Evolutionary conservation across 2,329 filamentous ascomycete genomes (phyloP).

Genomic region (Trichophyton rubrum): DNA sequence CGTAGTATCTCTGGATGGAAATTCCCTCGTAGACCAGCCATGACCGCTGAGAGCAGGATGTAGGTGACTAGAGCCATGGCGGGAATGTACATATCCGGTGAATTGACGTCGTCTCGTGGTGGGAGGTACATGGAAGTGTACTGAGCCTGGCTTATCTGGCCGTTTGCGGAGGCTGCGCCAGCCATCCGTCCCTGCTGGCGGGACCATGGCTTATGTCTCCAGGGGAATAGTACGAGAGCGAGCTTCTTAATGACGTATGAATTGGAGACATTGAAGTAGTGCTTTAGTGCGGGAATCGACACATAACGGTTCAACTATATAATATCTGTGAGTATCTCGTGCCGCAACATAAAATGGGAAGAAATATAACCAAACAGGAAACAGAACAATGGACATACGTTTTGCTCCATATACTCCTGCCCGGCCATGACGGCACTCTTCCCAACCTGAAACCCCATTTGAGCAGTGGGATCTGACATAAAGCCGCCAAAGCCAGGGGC

Average conservation of each 20-base stretch:
- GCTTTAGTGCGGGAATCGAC: slow-evolving; percentile 84
- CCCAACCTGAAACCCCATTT: slow-evolving; percentile 88
- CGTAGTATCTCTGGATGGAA: slow-evolving; percentile 92
- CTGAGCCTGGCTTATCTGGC: slow-evolving; percentile 49
- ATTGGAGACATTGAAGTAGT: slow-evolving; percentile 99
- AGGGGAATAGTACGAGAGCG: slow-evolving; percentile 86
- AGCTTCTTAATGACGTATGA: slow-evolving; percentile 91
- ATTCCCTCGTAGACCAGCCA: slow-evolving; percentile 77
- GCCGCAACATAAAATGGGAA: background rate
- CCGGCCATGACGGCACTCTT: slow-evolving; percentile 84
- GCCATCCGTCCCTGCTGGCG: slow-evolving; percentile 58
- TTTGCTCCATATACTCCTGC: slow-evolving; percentile 90
- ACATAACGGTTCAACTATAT: slow-evolving; percentile 64
- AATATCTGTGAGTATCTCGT: background rate
- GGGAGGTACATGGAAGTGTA: slow-evolving; percentile 58
- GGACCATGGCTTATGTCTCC: slow-evolving; percentile 95
- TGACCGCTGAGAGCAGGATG: slow-evolving; percentile 79
- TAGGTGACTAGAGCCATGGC: slow-evolving; percentile 98
- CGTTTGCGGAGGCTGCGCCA: slow-evolving; percentile 37
- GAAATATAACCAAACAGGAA: background rate
- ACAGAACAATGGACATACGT: slow-evolving; percentile 50
- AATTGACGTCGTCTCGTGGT: slow-evolving; percentile 90
- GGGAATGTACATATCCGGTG: slow-evolving; percentile 98
- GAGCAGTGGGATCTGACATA: slow-evolving; percentile 88
- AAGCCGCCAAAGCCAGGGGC: slow-evolving; percentile 69